phyloP scores from a whole-genome alignment of 495 filamentous ascomycete genomes.

The Lasiosphaeris hirsuta region DNA sequence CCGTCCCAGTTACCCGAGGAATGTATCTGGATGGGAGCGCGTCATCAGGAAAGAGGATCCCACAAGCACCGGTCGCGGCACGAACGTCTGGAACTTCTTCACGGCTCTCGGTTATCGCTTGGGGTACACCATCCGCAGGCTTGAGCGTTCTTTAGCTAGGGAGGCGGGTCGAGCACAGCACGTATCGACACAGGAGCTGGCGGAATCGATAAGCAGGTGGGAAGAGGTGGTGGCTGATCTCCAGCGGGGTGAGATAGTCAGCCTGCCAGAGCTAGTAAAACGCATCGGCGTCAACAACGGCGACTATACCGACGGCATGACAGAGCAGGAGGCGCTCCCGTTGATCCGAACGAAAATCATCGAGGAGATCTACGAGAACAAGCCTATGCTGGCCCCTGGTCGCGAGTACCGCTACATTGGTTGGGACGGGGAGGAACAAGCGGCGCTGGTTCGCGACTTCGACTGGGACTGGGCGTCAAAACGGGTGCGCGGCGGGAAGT shows the following conservation, averaged over 20 bases:
- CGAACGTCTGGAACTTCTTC: constrained; percentile 22
- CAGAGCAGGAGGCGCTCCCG: constrained; percentile 5
- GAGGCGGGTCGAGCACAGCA: not conserved
- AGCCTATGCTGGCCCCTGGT: constrained; percentile 24
- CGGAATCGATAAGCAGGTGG: constrained; percentile 6
- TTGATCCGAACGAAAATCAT: constrained; percentile 21
- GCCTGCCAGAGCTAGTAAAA: constrained; percentile 7
- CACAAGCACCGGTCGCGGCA: not conserved
- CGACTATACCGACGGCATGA: not conserved
- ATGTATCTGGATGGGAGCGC: constrained; percentile 8
- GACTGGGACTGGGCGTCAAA: constrained; percentile 26
- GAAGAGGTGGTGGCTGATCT: not conserved
- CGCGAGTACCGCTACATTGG: constrained; percentile 3
- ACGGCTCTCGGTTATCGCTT: constrained; percentile 22
- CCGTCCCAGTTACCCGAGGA: not conserved
- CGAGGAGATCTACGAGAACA: constrained; percentile 23
- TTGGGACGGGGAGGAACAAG: not conserved
- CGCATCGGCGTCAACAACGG: not conserved
- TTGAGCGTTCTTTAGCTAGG: not conserved
- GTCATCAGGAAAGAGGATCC: not conserved
- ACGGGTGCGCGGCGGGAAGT: not conserved
- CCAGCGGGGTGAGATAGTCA: not conserved
- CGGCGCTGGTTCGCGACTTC: constrained; percentile 13
- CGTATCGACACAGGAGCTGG: too few species aligned
- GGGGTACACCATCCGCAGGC: constrained; percentile 19